phyloP scores from a whole-genome alignment of 805 yeast species.

The Torulaspora delbrueckii region DNA sequence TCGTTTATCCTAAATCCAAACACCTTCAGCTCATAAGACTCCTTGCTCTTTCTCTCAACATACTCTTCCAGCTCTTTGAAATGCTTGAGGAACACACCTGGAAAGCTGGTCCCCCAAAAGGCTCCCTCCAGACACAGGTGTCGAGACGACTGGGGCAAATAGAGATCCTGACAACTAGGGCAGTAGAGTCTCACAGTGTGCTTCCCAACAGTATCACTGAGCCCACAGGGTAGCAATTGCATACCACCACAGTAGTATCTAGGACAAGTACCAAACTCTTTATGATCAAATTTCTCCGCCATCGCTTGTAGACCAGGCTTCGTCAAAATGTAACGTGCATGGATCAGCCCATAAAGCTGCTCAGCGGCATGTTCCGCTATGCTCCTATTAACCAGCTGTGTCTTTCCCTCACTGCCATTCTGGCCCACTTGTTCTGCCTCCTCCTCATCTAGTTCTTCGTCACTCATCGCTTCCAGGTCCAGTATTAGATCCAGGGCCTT shows the following conservation, averaged over 20 bases:
- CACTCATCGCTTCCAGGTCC: constrained; percentile 62
- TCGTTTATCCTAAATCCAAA: constrained; percentile 86
- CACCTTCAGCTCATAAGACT: constrained; percentile 59
- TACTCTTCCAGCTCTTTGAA: constrained; percentile 86
- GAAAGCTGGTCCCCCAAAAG: constrained; percentile 92
- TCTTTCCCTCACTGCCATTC: constrained; percentile 23
- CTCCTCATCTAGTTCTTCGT: constrained; percentile 31
- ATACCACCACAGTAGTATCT: constrained; percentile 84
- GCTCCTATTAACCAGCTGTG: constrained; percentile 49
- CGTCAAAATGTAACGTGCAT: constrained; percentile 83
- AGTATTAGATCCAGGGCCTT: constrained; percentile 88
- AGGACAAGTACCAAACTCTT: constrained; percentile 89
- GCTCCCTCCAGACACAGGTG: constrained; percentile 93
- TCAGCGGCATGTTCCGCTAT: constrained; percentile 87
- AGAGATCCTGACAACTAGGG: constrained; percentile 90
- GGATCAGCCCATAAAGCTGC: constrained; percentile 86
- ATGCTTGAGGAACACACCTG: constrained; percentile 85
- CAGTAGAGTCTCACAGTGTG: constrained; percentile 91
- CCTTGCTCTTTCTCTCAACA: constrained; percentile 54
- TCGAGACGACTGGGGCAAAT: constrained; percentile 81
- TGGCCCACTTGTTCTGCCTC: constrained; percentile 17
- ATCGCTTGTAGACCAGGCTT: constrained; percentile 83
- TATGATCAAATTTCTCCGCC: constrained; percentile 90
- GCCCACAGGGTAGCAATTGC: constrained; percentile 86
- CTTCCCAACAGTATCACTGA: constrained; percentile 83